Conservation (phyloP, 306 rosid species). For the Luffa acutangula region DNA sequence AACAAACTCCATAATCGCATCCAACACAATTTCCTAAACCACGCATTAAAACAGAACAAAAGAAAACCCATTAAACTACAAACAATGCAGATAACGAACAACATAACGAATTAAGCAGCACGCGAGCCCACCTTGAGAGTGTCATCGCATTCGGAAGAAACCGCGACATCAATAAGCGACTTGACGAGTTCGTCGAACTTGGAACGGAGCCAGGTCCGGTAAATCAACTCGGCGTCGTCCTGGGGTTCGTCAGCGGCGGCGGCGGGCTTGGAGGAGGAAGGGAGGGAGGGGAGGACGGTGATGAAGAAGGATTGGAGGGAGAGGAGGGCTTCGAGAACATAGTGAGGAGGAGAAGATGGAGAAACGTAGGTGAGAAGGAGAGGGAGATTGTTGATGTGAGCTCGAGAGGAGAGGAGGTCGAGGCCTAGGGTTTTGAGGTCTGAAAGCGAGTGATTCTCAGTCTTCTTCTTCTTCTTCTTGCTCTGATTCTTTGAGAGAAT, state of each 20-base stretch:
- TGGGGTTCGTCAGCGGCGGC: not conserved
- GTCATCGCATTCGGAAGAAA: conserved; percentile 40
- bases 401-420: conserved; percentile 61
- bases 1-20: conserved; percentile 77
- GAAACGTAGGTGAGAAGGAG: conserved; percentile 50
- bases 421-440: conserved; percentile 68
- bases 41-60: not conserved
- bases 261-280: conserved; percentile 24
- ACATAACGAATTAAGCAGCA: not conserved
- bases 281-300: conserved; percentile 49
- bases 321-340: conserved; percentile 63
- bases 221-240: conserved; percentile 52
- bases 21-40: conserved; percentile 61
- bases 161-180: conserved; percentile 41
- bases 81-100: not conserved
- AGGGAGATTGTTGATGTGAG: conserved; percentile 81
- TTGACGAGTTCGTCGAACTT: conserved; percentile 65
- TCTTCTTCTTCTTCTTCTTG: conserved; percentile 23
- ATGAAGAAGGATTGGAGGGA: conserved; percentile 76
- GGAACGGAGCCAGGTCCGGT: conserved; percentile 69
- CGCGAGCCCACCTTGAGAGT: conserved; percentile 33
- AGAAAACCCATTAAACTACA: not conserved
- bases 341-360: conserved; percentile 63
- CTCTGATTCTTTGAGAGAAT: conserved; percentile 8
- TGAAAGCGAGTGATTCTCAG: conserved; percentile 25